phyloP scores from a whole-genome alignment of 331 rosid genomes.

The Erythrophleum ivorense region DNA sequence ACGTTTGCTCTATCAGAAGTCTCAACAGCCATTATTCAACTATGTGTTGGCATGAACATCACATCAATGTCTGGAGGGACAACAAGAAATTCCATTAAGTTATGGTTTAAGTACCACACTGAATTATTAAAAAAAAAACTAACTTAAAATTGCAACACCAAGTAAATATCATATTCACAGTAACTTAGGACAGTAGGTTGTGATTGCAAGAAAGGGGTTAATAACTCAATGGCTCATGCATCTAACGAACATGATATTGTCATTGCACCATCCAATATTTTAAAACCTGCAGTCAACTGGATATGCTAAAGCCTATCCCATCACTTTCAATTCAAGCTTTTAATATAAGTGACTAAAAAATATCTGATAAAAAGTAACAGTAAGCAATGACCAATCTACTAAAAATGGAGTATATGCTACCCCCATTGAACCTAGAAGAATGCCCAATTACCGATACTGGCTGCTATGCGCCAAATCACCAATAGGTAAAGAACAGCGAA shows the following conservation, averaged over 20 bases:
- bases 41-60: conserved; percentile 32
- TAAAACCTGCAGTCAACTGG: neutral
- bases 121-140: neutral
- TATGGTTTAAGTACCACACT: neutral
- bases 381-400: neutral
- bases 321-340: neutral
- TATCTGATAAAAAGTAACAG: neutral
- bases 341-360: neutral
- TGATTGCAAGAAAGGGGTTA: neutral
- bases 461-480: neutral
- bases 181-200: neutral
- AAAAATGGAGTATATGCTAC: neutral
- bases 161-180: neutral
- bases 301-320: neutral
- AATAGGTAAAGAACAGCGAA: neutral
- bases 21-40: conserved; percentile 71
- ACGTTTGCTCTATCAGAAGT: conserved; percentile 52
- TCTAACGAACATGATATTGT: neutral
- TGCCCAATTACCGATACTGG: neutral
- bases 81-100: conserved; percentile 24
- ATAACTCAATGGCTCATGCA: neutral
- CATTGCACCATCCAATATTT: neutral
- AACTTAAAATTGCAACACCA: neutral
- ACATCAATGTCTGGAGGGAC: conserved; percentile 52
- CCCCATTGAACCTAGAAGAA: neutral